A percentile compares a stretch with the other conserved stretches of the same genome.
Evolutionary conservation across 257 asterid genomes (phyloP).

Genomic region (Jasminum sambac): DNA sequence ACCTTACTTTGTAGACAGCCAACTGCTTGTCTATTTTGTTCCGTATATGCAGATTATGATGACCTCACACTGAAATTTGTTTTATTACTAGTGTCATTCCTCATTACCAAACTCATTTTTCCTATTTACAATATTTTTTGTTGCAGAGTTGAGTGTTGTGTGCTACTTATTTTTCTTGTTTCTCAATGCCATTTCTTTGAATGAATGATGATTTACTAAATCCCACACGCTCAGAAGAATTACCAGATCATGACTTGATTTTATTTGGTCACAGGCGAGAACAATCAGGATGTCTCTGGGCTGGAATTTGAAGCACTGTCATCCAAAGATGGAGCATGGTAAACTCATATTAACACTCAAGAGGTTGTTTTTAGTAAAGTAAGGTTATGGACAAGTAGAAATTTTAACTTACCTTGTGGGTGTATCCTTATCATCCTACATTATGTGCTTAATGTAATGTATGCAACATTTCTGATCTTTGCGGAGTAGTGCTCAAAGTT

Average conservation of each 20-base stretch:
- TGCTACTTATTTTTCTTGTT: not conserved
- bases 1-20: not conserved
- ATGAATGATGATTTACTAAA: not conserved
- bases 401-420: not conserved
- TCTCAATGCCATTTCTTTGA: not conserved
- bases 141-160: not conserved
- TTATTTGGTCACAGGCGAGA: constrained; percentile 43
- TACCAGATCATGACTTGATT: not conserved
- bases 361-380: not conserved
- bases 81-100: not conserved
- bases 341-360: constrained; percentile 25
- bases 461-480: not conserved
- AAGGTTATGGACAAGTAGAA: not conserved
- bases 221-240: not conserved
- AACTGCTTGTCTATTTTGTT: not conserved
- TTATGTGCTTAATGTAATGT: not conserved
- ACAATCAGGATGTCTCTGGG: constrained; percentile 40
- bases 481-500: not conserved
- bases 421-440: constrained; percentile 4
- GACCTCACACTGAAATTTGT: not conserved
- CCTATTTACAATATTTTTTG: not conserved
- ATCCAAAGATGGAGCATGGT: constrained; percentile 85
- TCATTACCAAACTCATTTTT: not conserved
- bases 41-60: not conserved
- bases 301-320: constrained; percentile 89